These are phyloP conservation scores for Metschnikowia vanudenii DNA, from an alignment of 805 yeast species.

Conservation along the genomic window DNA sequence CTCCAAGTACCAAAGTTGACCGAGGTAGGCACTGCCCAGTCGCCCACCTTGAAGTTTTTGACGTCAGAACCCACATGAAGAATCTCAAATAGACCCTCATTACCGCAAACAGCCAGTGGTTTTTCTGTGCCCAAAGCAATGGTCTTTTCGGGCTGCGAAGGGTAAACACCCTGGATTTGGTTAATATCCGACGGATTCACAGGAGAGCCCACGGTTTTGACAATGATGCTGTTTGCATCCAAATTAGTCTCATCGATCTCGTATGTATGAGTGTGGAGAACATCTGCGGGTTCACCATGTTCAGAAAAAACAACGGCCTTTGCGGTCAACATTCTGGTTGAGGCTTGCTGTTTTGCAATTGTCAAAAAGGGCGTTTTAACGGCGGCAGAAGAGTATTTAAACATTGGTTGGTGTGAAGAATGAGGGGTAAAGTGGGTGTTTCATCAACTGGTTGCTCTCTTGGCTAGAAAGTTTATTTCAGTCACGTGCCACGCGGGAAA, in stretches of 20 bases:
- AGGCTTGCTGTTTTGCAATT: slow-evolving; percentile 6
- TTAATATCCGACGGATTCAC: slow-evolving; percentile 46
- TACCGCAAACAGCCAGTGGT: slow-evolving; percentile 22
- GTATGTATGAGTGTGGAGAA: slow-evolving; percentile 51
- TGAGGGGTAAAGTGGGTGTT: not conserved
- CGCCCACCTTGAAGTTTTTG: slow-evolving; percentile 41
- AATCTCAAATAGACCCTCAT: slow-evolving; percentile 23
- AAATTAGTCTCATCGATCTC: slow-evolving; percentile 48
- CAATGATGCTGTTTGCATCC: slow-evolving; percentile 28
- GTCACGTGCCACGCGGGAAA: slow-evolving; percentile 11
- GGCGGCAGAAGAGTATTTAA: slow-evolving; percentile 9
- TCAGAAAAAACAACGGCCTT: slow-evolving; percentile 65
- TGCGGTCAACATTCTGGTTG: slow-evolving; percentile 45
- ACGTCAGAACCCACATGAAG: slow-evolving; percentile 20
- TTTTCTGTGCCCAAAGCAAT: slow-evolving; percentile 54
- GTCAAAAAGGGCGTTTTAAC: slow-evolving; percentile 6
- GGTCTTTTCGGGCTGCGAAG: slow-evolving; percentile 48
- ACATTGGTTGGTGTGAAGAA: slow-evolving; percentile 8
- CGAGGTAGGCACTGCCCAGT: slow-evolving; percentile 79
- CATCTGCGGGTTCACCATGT: slow-evolving; percentile 67
- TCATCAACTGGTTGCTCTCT: not conserved
- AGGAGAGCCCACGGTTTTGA: slow-evolving; percentile 41
- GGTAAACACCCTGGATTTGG: slow-evolving; percentile 48
- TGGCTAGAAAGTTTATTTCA: not conserved
- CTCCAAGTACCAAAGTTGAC: slow-evolving; percentile 95